Conservation (phyloP, 1,284 basidiomycete genomes). For the Grifola frondosa region DNA sequence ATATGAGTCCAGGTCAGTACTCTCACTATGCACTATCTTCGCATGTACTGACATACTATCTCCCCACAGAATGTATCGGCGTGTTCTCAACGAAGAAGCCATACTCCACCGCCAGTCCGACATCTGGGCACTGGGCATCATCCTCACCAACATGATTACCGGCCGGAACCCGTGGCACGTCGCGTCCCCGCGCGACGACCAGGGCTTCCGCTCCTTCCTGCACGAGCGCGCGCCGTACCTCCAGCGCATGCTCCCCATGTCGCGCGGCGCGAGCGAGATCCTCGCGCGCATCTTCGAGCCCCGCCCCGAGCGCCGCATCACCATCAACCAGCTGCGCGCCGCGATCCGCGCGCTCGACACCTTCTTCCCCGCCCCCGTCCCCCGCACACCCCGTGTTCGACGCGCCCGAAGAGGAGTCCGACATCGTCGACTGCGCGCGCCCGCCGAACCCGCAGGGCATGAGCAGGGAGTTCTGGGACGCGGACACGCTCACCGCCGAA, state of each 20-base stretch:
- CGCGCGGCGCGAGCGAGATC: constrained; percentile 35
- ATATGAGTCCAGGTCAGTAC: constrained; percentile 55
- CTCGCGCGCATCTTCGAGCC: constrained; percentile 31
- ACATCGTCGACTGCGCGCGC: constrained; percentile 11
- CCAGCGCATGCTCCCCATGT: constrained; percentile 49
- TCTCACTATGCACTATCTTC: neutral
- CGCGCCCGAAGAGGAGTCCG: constrained; percentile 4
- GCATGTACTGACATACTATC: neutral
- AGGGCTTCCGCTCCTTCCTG: constrained; percentile 55
- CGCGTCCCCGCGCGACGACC: constrained; percentile 47
- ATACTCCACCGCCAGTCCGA: constrained; percentile 62
- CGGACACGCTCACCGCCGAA: constrained; percentile 4
- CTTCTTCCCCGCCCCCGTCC: constrained; percentile 23
- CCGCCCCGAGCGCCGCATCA: constrained; percentile 25
- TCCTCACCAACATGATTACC: constrained; percentile 65
- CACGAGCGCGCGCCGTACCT: constrained; percentile 45
- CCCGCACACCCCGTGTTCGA: constrained; percentile 2
- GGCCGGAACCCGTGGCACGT: constrained; percentile 70
- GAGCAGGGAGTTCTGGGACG: constrained; percentile 7
- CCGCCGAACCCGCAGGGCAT: neutral
- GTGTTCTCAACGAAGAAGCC: constrained; percentile 30
- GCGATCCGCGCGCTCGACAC: constrained; percentile 25
- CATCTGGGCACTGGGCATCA: constrained; percentile 71
- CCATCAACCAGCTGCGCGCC: constrained; percentile 25
- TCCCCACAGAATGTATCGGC: constrained; percentile 55